Percentiles rank a stretch among this genome's conserved stretches.
phyloP scores from a whole-genome alignment of 768 basidiomycete genomes.

The Clavaria fumosa region DNA sequence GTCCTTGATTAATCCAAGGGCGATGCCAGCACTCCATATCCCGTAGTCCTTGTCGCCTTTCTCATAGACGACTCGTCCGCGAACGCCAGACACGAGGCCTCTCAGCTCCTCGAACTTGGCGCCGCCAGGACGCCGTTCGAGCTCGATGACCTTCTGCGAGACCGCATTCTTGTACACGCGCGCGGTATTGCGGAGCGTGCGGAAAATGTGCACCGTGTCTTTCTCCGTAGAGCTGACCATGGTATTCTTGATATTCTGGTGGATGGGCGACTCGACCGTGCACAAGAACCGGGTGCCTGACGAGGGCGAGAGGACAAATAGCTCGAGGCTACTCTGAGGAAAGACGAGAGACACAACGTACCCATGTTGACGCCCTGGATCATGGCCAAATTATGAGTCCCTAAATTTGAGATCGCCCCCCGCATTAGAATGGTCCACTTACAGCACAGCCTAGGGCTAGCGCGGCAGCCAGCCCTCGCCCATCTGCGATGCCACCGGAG shows the following conservation, averaged over 20 bases:
- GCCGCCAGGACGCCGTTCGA: constrained; percentile 69
- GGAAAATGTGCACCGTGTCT: constrained; percentile 83
- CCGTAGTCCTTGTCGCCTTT: constrained; percentile 76
- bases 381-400: constrained; percentile 4
- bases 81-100: constrained; percentile 56
- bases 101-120: constrained; percentile 78
- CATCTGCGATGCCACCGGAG: constrained; percentile 83
- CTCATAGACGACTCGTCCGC: constrained; percentile 66
- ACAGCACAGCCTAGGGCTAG: constrained; percentile 71
- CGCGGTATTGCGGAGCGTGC: constrained; percentile 69
- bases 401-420: background rate
- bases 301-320: constrained; percentile 12
- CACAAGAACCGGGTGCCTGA: constrained; percentile 80
- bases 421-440: constrained; percentile 17
- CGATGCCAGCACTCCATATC: constrained; percentile 64
- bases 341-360: constrained; percentile 9
- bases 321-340: background rate
- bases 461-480: constrained; percentile 67
- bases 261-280: constrained; percentile 48
- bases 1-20: constrained; percentile 63
- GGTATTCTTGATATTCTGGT: constrained; percentile 79
- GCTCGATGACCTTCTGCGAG: constrained; percentile 66
- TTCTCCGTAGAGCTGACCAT: constrained; percentile 73
- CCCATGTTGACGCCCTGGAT: constrained; percentile 86
- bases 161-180: constrained; percentile 83